Evolutionary conservation across 78 protist genomes (phyloP), one percentile per base, ranked within the genome.

Genomic region (Dictyostelium firmibasis): DNA sequence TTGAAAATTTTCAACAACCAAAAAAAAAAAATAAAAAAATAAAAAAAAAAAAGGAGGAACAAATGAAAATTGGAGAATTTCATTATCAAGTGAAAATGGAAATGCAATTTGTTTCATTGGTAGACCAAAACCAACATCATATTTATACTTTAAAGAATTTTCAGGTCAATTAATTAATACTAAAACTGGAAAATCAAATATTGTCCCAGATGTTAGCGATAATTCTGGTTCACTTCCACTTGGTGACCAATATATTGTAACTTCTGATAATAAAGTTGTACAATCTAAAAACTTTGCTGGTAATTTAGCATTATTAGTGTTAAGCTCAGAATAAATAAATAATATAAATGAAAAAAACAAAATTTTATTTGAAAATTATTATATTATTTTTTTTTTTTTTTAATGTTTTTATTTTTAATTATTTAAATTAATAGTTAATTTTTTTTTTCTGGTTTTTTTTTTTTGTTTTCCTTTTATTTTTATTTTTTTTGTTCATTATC

Each of bases 91-190:
- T 9, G 35, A 76, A 33, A 47, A 25, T 57, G 35, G 62, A 8
- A 20, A 3, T 16, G 38, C 18, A 27, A 33, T 23, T 2, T 86
- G 92, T 76, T 44, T 76, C 31, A 60, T 86, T 35, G 92, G 92
- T 57, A 31, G 92, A 53, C 92, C 91, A 31, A 16, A 20, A 8
- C 91, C 83, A 86, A 74, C 84, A 86, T 50, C 76, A 2, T 86
- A 86, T 57, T 20, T 86, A n/a, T 11, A 76, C 4, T 86, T 86
- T 47, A 27, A 86, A 35, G 77, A 86, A n/a, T 50, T 86, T n/a
- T 38, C 75, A 23, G 60, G 36, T 16, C 25, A 83, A 47, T 76
- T 86, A 9, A n/a, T 44, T 25, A 76, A 86, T 29, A 62, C 41
- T 0, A 35, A 74, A 47, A 43, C 31, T 20, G 62, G 23, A 13